Conservation (phyloP, 129 eudicot species). For the Scalesia atractyloides region DNA sequence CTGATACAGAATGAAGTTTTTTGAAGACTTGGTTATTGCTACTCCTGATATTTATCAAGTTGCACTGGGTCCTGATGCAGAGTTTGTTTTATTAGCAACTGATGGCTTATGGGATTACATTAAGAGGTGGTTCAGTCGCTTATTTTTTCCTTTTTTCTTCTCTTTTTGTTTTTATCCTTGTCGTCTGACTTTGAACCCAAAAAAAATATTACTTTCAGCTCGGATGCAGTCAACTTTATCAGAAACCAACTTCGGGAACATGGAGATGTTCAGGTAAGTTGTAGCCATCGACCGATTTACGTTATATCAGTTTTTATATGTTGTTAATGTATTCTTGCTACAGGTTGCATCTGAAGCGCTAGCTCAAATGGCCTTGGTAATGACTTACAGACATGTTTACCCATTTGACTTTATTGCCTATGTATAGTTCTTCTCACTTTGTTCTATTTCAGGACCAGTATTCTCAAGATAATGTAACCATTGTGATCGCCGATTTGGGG, state of each 20-base stretch:
- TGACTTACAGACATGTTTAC: conserved; percentile 13
- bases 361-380: conserved; percentile 87
- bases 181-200: conserved; percentile 16
- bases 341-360: conserved; percentile 97
- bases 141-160: neutral
- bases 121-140: conserved; percentile 73
- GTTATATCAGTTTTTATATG: neutral
- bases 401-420: neutral
- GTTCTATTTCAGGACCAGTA: conserved; percentile 56
- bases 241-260: conserved; percentile 88
- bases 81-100: conserved; percentile 85
- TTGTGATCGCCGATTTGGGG: conserved; percentile 94
- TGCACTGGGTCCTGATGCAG: conserved; percentile 72
- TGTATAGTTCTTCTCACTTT: conserved; percentile 12
- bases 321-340: conserved; percentile 19
- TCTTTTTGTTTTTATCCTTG: neutral
- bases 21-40: conserved; percentile 82
- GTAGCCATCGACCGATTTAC: neutral
- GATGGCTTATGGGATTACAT: conserved; percentile 99
- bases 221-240: conserved; percentile 69
- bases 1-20: conserved; percentile 56
- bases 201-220: conserved; percentile 50
- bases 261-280: conserved; percentile 90
- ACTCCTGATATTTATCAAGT: conserved; percentile 80
- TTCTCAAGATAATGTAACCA: conserved; percentile 91